These are phyloP conservation scores for Dichotomopilus funicola DNA, from an alignment of 2,329 filamentous ascomycete species.

Conservation along the genomic window DNA sequence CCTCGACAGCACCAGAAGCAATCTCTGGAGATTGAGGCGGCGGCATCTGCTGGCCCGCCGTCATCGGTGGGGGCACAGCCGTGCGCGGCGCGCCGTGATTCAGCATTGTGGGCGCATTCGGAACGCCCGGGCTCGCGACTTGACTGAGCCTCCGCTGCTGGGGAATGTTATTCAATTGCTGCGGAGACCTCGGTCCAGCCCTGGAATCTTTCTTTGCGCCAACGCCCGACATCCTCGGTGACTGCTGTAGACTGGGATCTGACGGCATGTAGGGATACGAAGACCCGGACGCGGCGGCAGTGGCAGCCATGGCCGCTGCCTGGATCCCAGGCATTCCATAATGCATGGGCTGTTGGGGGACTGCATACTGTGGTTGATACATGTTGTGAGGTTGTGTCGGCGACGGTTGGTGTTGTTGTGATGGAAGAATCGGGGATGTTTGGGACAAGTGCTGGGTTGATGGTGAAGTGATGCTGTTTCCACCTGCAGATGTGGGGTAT, in stretches of 20 bases:
- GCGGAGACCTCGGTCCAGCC: slow-evolving; percentile 64
- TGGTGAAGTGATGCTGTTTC: slow-evolving; percentile 63
- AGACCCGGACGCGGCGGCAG: slow-evolving; percentile 82
- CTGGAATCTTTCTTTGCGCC: slow-evolving; percentile 65
- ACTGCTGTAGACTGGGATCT: slow-evolving; percentile 64
- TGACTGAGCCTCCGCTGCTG: slow-evolving; percentile 66
- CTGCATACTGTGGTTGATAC: slow-evolving; percentile 73
- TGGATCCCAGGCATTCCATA: slow-evolving; percentile 80
- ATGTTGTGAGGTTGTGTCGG: slow-evolving; percentile 65
- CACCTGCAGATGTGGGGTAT: slow-evolving; percentile 53
- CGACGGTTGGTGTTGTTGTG: slow-evolving; percentile 64
- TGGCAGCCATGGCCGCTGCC: slow-evolving; percentile 86
- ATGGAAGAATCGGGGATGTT: slow-evolving; percentile 72
- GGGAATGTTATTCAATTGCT: slow-evolving; percentile 58
- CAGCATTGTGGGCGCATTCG: slow-evolving; percentile 69
- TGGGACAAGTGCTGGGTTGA: slow-evolving; percentile 67
- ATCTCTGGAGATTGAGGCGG: slow-evolving; percentile 75
- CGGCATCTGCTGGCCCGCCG: slow-evolving; percentile 58
- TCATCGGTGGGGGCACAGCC: slow-evolving; percentile 53
- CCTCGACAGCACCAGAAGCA: slow-evolving; percentile 65
- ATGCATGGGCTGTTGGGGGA: slow-evolving; percentile 68
- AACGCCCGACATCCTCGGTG: slow-evolving; percentile 66
- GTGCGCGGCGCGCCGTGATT: slow-evolving; percentile 53
- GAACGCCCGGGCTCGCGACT: slow-evolving; percentile 67
- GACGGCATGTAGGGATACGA: slow-evolving; percentile 66